phyloP scores from a whole-genome alignment of 306 rosid species.

The Fragaria vesca region DNA sequence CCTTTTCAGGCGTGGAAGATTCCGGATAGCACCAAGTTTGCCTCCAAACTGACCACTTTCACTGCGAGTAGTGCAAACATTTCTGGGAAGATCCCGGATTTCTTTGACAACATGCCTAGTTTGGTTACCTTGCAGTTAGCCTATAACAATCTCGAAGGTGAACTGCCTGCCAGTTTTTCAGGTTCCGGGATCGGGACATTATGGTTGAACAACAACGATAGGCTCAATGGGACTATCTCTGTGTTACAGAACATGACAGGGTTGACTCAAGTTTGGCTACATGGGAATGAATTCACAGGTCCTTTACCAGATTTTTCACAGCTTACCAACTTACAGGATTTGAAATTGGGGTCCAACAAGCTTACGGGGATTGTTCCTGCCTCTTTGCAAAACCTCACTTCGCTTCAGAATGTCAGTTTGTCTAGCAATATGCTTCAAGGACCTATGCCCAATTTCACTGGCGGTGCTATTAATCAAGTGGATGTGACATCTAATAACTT shows the following conservation, averaged over 20 bases:
- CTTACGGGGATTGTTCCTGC: slow-evolving; percentile 67
- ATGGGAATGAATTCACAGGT: slow-evolving; percentile 64
- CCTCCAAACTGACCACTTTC: slow-evolving; percentile 31
- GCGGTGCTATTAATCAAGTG: slow-evolving; percentile 36
- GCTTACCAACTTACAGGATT: slow-evolving; percentile 19
- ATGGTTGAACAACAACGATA: slow-evolving; percentile 41
- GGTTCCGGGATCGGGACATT: slow-evolving; percentile 47
- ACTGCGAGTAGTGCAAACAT: slow-evolving; percentile 42
- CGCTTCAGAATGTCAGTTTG: slow-evolving; percentile 61
- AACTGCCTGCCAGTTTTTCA: slow-evolving; percentile 48
- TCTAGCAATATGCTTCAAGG: slow-evolving; percentile 82
- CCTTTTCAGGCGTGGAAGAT: slow-evolving; percentile 54
- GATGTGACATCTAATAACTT: slow-evolving; percentile 36
- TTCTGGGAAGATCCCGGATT: slow-evolving; percentile 51
- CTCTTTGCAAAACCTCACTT: slow-evolving; percentile 37
- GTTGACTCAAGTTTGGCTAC: slow-evolving; percentile 49
- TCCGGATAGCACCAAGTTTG: slow-evolving; percentile 40
- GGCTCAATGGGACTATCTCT: slow-evolving; percentile 63
- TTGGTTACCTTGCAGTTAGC: slow-evolving; percentile 45
- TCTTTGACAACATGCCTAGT: slow-evolving; percentile 51
- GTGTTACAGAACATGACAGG: slow-evolving; percentile 57
- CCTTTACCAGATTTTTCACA: slow-evolving; percentile 69
- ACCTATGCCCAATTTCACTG: slow-evolving; percentile 43
- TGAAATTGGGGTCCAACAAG: slow-evolving; percentile 63
- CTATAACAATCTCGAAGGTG: slow-evolving; percentile 52